These are phyloP conservation scores for Isatis tinctoria DNA, from an alignment of 345 rosid genomes.

Conservation along the genomic window DNA sequence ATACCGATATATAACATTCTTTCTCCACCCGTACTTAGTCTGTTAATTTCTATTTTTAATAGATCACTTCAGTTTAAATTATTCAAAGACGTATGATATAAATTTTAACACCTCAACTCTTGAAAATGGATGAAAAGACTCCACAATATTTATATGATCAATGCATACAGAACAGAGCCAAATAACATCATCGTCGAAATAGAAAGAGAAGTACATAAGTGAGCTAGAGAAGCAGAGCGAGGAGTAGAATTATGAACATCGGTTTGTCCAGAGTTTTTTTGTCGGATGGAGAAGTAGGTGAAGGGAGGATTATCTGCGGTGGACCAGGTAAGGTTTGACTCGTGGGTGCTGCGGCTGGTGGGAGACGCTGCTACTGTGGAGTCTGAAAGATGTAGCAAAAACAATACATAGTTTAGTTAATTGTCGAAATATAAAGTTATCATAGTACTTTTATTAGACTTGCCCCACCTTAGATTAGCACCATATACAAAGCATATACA, in stretches of 20 bases:
- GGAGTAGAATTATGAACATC: constrained; percentile 32
- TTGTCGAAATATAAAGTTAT: neutral
- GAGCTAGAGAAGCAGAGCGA: constrained; percentile 27
- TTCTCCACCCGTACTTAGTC: too few relatives aligned
- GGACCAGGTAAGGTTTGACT: constrained; percentile 32
- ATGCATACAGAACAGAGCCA: constrained; percentile 20
- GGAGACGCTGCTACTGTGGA: constrained; percentile 15
- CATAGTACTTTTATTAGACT: neutral
- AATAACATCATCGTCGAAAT: constrained; percentile 16
- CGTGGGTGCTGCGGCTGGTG: constrained; percentile 27
- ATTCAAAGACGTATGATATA: neutral
- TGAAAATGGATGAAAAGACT: neutral
- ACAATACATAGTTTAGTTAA: neutral
- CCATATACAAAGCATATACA: neutral
- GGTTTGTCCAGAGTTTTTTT: constrained; percentile 31
- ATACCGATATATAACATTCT: too few relatives aligned
- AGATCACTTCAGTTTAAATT: neutral
- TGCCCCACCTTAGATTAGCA: too few relatives aligned
- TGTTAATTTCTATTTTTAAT: too few relatives aligned
- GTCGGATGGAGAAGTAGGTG: constrained; percentile 29
- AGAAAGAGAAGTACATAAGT: constrained; percentile 17
- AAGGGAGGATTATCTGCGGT: constrained; percentile 29
- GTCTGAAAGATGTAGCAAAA: constrained; percentile 11
- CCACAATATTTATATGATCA: neutral
- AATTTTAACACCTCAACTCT: neutral